Percentiles rank a stretch among this genome's conserved stretches.
These are phyloP conservation scores for Seiridium cupressi DNA, from an alignment of 2,329 filamentous ascomycete species.

Conservation along the genomic window DNA sequence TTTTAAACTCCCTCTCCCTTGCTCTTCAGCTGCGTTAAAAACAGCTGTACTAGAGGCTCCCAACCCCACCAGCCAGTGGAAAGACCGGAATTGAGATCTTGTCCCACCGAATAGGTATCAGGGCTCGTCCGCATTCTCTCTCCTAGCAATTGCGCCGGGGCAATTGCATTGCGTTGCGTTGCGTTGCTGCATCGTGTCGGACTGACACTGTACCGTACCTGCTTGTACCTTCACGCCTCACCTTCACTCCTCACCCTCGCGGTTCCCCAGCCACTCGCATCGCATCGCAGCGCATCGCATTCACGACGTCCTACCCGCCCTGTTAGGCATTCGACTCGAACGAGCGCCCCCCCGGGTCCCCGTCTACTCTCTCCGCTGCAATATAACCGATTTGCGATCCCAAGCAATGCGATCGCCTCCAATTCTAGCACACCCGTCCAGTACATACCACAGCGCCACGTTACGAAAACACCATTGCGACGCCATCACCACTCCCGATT, in stretches of 20 bases:
- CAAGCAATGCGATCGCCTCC: constrained; percentile 10
- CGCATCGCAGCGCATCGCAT: constrained; percentile 3
- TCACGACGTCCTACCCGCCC: constrained; percentile 1
- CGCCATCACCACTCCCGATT: constrained; percentile 12
- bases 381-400: constrained; percentile 6
- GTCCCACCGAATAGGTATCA: not conserved
- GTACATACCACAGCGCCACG: constrained; percentile 11
- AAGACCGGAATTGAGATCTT: not conserved
- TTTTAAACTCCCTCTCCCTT: too few species aligned
- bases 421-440: constrained; percentile 9
- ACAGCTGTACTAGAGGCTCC: not conserved
- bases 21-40: not conserved
- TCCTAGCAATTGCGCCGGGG: not conserved
- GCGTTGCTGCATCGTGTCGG: too few species aligned
- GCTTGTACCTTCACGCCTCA: not conserved
- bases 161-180: not conserved
- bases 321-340: constrained; percentile 11
- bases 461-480: constrained; percentile 16
- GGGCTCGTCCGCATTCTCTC: not conserved
- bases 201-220: not conserved
- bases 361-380: not conserved
- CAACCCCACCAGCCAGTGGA: not conserved
- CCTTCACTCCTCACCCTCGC: not conserved
- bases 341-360: not conserved
- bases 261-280: constrained; percentile 4